Conservation (phyloP, 2,329 filamentous ascomycete species). For the Colletotrichum sp. region DNA sequence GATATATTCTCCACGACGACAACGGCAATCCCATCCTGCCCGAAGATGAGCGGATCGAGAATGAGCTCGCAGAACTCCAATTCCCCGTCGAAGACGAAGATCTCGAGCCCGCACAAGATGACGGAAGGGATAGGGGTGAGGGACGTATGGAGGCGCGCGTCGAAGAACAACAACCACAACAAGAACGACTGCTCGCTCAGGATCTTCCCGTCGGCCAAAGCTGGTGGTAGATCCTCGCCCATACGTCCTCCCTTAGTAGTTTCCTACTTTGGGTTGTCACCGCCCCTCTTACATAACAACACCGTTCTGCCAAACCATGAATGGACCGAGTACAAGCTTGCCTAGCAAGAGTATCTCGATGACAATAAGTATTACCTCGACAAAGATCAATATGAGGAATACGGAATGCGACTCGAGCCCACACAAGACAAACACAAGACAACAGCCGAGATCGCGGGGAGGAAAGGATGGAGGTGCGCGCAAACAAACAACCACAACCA, state of each 20-base stretch:
- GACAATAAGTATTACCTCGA: neutral
- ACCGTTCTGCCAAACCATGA: too few relatives aligned
- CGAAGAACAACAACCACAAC: neutral
- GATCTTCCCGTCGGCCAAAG: neutral
- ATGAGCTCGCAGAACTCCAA: neutral
- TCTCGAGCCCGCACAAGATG: neutral
- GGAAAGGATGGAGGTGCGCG: neutral
- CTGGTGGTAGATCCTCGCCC: neutral
- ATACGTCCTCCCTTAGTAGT: too few relatives aligned
- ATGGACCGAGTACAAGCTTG: too few relatives aligned
- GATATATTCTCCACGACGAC: rapidly evolving
- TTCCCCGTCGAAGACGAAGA: neutral
- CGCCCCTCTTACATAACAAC: too few relatives aligned
- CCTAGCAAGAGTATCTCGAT: neutral
- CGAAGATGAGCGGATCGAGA: neutral
- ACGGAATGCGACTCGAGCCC: neutral
- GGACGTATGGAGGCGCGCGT: neutral
- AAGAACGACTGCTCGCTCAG: neutral
- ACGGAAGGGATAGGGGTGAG: neutral
- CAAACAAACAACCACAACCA: neutral
- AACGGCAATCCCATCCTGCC: neutral
- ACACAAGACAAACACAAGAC: neutral
- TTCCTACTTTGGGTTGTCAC: too few relatives aligned
- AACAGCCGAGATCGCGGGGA: neutral
- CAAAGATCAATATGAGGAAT: neutral